These are phyloP conservation scores for Sporothrix euskadiensis DNA, from an alignment of 2,329 filamentous ascomycete genomes.

Conservation along the genomic window DNA sequence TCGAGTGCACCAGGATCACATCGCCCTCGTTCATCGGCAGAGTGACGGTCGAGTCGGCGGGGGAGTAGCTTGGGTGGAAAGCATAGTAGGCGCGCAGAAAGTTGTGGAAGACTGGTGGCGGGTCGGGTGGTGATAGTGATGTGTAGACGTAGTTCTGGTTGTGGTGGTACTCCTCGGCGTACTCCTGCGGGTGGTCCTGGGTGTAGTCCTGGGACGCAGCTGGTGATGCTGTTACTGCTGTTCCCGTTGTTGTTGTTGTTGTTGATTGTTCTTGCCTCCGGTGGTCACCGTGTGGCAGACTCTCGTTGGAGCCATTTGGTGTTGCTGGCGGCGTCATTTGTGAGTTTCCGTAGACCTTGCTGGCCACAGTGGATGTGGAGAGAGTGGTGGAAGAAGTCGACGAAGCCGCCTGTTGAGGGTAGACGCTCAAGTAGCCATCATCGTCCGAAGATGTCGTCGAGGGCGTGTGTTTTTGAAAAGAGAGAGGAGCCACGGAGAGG, in stretches of 20 bases:
- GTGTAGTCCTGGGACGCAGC: constrained; percentile 11
- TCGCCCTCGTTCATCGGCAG: constrained; percentile 87
- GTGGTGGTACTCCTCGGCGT: constrained; percentile 21
- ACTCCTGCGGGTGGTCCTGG: constrained; percentile 17
- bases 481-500: constrained; percentile 61
- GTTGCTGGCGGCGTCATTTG: constrained; percentile 79
- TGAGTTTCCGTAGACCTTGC: constrained; percentile 50
- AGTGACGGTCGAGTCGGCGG: constrained; percentile 83
- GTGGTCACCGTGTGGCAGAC: constrained; percentile 48
- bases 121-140: constrained; percentile 47
- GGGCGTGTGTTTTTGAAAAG: constrained; percentile 50
- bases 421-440: constrained; percentile 43
- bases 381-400: constrained; percentile 57
- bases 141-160: constrained; percentile 25
- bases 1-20: constrained; percentile 89
- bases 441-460: constrained; percentile 36
- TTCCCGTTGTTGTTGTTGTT: not conserved
- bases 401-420: constrained; percentile 64
- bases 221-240: not conserved
- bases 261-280: constrained; percentile 28
- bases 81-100: constrained; percentile 93
- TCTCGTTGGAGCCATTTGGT: constrained; percentile 67
- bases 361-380: constrained; percentile 32
- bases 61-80: constrained; percentile 76
- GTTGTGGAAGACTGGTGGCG: constrained; percentile 78